phyloP scores from a whole-genome alignment of 176 grass and related monocot genomes.

The Carex myosuroides region DNA sequence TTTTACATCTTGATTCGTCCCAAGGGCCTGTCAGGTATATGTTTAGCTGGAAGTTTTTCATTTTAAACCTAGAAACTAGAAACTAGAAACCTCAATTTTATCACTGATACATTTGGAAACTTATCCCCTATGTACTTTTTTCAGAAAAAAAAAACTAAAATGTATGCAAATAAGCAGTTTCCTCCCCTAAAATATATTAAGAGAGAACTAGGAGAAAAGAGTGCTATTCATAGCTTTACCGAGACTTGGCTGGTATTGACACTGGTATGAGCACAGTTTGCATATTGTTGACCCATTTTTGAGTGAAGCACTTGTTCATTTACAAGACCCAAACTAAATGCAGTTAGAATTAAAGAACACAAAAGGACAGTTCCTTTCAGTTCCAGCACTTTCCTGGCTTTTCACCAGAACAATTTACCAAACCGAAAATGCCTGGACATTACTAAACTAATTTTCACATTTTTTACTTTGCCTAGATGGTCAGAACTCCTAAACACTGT shows the following conservation, averaged over 20 bases:
- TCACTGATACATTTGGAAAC: neutral
- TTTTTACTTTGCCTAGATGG: conserved; percentile 56
- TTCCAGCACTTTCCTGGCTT: neutral
- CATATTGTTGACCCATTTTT: neutral
- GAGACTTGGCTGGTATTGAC: neutral
- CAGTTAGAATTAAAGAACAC: neutral
- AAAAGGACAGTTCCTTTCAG: neutral
- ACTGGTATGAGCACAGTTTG: neutral
- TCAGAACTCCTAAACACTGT: conserved; percentile 74
- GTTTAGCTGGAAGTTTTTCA: neutral
- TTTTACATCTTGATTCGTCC: conserved; percentile 53
- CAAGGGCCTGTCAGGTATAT: conserved; percentile 56
- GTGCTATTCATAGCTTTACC: neutral
- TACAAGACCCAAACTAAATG: neutral
- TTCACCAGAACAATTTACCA: neutral
- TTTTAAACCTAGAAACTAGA: neutral
- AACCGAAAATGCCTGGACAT: neutral
- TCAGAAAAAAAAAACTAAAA: neutral
- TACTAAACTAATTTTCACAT: neutral
- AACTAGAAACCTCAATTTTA: neutral
- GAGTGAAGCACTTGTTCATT: neutral
- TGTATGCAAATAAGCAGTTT: neutral
- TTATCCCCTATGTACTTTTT: neutral
- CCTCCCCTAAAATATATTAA: neutral
- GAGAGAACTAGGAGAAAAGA: neutral